Evolutionary conservation across 352 stramenopile genomes (phyloP).

Genomic region (Elongisporangium anandrum): DNA sequence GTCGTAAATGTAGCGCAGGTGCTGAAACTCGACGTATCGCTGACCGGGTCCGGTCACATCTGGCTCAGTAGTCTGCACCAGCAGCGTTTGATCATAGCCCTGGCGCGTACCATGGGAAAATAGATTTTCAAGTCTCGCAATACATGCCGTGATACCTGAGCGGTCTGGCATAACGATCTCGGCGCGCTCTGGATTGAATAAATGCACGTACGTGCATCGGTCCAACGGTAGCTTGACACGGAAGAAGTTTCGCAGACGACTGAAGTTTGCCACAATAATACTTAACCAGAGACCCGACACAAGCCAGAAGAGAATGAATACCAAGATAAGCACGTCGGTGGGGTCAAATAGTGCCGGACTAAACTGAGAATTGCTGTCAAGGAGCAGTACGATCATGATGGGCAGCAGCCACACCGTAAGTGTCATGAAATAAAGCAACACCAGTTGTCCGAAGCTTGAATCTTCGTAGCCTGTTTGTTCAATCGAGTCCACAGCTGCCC

Average conservation of each 20-base stretch:
- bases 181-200: conserved; percentile 22
- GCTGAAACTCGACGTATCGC: conserved; percentile 33
- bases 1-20: conserved; percentile 42
- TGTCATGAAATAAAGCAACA: conserved; percentile 21
- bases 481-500: neutral
- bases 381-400: conserved; percentile 25
- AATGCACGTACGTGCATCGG: conserved; percentile 26
- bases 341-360: conserved; percentile 19
- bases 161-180: conserved; percentile 27
- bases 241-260: conserved; percentile 30
- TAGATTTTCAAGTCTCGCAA: conserved; percentile 22
- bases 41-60: neutral
- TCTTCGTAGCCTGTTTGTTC: conserved; percentile 21
- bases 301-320: conserved; percentile 25
- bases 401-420: conserved; percentile 15
- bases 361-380: conserved; percentile 32
- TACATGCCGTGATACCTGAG: conserved; percentile 18
- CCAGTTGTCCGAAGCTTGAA: conserved; percentile 10
- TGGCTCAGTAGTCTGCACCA: conserved; percentile 10
- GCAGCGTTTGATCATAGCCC: conserved; percentile 27
- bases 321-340: conserved; percentile 14
- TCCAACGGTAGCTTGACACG: conserved; percentile 14
- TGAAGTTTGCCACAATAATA: conserved; percentile 12
- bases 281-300: conserved; percentile 20
- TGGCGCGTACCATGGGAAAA: conserved; percentile 12